These are phyloP conservation scores for Dipteronia sinensis DNA, from an alignment of 345 rosid genomes.

Conservation along the genomic window DNA sequence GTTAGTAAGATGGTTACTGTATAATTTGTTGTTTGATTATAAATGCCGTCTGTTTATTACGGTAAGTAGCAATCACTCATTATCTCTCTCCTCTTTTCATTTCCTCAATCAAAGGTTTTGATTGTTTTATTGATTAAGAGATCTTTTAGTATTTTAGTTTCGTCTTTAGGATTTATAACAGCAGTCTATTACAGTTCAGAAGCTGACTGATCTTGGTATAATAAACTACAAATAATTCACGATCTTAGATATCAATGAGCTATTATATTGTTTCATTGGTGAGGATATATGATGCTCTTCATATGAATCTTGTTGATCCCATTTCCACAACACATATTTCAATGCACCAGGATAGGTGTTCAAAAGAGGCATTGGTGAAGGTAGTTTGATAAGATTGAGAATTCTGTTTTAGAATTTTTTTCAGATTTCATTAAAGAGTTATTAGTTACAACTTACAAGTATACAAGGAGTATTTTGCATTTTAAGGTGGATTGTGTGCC, in stretches of 20 bases:
- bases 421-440: too few species aligned
- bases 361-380: too few species aligned
- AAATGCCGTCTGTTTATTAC: background rate
- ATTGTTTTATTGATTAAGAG: background rate
- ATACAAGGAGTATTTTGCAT: too few species aligned
- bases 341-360: too few species aligned
- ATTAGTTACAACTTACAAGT: too few species aligned
- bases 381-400: too few species aligned
- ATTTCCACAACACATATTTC: background rate
- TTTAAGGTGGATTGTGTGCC: too few species aligned
- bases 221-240: background rate
- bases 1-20: constrained; percentile 40
- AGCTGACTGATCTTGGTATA: background rate
- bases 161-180: background rate
- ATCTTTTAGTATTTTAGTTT: background rate
- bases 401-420: too few species aligned
- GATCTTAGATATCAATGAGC: background rate
- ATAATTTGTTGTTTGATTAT: background rate
- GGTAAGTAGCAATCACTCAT: background rate
- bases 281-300: background rate
- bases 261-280: background rate
- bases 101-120: constrained; percentile 2
- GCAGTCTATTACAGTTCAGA: background rate
- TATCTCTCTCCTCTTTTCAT: background rate
- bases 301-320: background rate